Percentiles rank a stretch among this genome's conserved stretches.
Conservation (phyloP, 2,329 filamentous ascomycete species). For the Blumeriella jaapii region DNA sequence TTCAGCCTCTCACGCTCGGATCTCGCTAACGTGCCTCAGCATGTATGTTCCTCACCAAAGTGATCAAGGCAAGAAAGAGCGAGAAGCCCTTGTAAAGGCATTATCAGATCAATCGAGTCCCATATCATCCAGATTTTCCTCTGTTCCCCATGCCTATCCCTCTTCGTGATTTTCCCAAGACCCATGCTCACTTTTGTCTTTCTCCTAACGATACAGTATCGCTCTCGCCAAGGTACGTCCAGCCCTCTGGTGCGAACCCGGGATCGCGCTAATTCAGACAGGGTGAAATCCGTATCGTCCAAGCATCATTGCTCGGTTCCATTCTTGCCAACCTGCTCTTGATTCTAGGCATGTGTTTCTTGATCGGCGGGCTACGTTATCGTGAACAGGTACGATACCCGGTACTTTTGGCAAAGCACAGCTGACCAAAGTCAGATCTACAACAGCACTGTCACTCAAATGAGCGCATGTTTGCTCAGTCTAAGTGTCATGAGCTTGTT, state of each 20-base stretch:
- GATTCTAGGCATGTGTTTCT: constrained; percentile 85
- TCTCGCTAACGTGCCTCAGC: constrained; percentile 18
- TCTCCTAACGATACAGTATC: constrained; percentile 41
- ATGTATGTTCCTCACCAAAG: constrained; percentile 47
- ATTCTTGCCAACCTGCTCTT: constrained; percentile 81
- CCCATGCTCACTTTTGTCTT: constrained; percentile 28
- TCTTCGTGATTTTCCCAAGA: constrained; percentile 14
- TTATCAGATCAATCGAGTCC: constrained; percentile 37
- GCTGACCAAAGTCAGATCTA: constrained; percentile 49
- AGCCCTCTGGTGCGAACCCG: not conserved
- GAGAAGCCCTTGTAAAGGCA: constrained; percentile 32
- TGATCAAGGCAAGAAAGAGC: constrained; percentile 36
- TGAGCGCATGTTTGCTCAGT: constrained; percentile 88
- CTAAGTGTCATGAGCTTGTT: constrained; percentile 82
- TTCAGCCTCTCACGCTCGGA: constrained; percentile 9
- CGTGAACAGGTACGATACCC: constrained; percentile 58
- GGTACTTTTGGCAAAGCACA: not conserved
- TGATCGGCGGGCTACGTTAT: constrained; percentile 74
- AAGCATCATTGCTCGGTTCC: constrained; percentile 79
- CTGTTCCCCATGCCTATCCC: constrained; percentile 14
- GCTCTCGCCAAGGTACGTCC: constrained; percentile 54
- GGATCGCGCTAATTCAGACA: constrained; percentile 27
- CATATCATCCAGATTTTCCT: constrained; percentile 27
- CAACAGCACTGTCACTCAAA: constrained; percentile 90
- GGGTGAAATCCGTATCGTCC: constrained; percentile 81